Evolutionary conservation across 1,284 basidiomycete genomes (phyloP).

Genomic region (Ganoderma meredithae): DNA sequence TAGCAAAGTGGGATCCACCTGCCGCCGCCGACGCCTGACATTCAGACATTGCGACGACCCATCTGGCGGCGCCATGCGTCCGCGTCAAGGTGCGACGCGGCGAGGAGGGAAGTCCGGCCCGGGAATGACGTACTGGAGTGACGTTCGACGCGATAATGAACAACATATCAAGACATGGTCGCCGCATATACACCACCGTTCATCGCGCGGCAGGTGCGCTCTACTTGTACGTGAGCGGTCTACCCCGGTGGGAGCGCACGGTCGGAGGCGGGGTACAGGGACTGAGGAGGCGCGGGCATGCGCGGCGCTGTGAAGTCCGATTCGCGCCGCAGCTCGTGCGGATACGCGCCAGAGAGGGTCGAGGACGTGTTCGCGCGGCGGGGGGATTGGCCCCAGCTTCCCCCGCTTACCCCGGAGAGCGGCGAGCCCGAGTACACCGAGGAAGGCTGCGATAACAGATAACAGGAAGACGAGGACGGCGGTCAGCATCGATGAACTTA

Average conservation of each 20-base stretch:
- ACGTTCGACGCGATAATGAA: not conserved
- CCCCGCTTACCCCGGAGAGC: not conserved
- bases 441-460: not conserved
- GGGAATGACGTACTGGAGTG: not conserved
- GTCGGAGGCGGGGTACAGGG: not conserved
- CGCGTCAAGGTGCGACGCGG: not conserved
- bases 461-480: not conserved
- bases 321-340: constrained; percentile 27
- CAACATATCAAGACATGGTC: not conserved
- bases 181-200: not conserved
- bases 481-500: not conserved
- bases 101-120: not conserved
- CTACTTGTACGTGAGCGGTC: not conserved
- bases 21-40: not conserved
- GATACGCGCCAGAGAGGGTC: constrained; percentile 30
- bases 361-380: constrained; percentile 31
- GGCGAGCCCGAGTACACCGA: constrained; percentile 18
- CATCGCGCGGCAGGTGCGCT: not conserved
- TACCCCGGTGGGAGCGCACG: not conserved
- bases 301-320: constrained; percentile 20
- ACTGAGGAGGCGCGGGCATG: not conserved
- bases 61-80: not conserved
- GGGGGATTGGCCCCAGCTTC: constrained; percentile 15
- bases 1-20: not conserved
- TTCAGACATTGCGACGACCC: not conserved